Evolutionary conservation across 2,329 filamentous ascomycete species (phyloP).

Genomic region (Keithomyces neogunnii): DNA sequence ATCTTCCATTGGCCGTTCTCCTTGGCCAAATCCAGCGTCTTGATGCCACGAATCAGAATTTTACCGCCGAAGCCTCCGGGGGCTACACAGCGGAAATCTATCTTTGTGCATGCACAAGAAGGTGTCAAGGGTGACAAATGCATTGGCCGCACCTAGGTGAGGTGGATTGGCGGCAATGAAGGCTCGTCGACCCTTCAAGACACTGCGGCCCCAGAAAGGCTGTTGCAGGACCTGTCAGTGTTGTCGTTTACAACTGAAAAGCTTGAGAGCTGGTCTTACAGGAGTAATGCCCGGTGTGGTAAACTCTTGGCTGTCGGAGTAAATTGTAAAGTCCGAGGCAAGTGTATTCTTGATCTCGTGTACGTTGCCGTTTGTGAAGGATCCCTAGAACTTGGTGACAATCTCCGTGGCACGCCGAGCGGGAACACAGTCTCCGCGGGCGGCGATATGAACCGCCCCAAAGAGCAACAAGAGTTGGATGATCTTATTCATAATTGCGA

Average conservation of each 20-base stretch:
- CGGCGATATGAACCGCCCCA: neutral
- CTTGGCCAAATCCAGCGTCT: neutral
- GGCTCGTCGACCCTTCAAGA: neutral
- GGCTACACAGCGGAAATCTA: neutral
- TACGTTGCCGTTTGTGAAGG: conserved; percentile 1
- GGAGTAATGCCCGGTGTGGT: neutral
- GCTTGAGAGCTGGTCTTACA: neutral
- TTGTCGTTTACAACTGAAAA: neutral
- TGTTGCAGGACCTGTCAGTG: neutral
- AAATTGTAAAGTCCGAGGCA: neutral
- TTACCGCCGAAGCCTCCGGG: neutral
- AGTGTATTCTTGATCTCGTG: neutral
- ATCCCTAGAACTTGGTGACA: neutral
- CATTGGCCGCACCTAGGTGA: neutral
- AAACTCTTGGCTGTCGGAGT: conserved; percentile 1
- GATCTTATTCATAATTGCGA: neutral
- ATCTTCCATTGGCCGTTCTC: neutral
- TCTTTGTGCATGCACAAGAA: neutral
- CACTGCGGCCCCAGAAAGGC: neutral
- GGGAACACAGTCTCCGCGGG: neutral
- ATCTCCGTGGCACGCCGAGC: neutral
- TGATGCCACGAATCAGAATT: neutral
- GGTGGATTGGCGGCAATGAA: conserved; percentile 1
- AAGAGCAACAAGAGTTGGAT: neutral
- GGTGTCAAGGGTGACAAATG: neutral